Evolutionary conservation across 1,284 basidiomycete species (phyloP), one percentile per base, ranked within the genome.

Genomic region (Ganoderma meredithae): DNA sequence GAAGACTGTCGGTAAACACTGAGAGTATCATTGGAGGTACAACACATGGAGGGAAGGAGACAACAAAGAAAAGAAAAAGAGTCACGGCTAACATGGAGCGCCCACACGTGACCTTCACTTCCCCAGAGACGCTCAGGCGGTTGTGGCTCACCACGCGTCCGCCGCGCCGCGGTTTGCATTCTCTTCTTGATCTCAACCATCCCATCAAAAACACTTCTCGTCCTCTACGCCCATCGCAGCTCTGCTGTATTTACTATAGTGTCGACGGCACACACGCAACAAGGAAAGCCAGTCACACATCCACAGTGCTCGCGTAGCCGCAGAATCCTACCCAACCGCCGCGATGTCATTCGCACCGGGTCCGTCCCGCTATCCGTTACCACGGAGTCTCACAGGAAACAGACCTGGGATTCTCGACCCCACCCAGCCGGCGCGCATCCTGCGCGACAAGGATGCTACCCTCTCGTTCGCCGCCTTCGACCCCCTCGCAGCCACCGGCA

Each of bases 401-500:
- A 76, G 75, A 13, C 88, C 90, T 27, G 92, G 91, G 19, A 69
- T 85, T 6, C 81, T 92, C 36, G 92, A 93, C 77, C 77, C 82
- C 36, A 81, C 85, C 0, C 91, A 93, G 76, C 79, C 81, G 3
- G 75, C 78, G 19, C 88, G 91, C 60, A 77, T 93, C 17, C 81
- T 91, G 27, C 86, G 88, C 62, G 78, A 81, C 52, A 82, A 85
- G 0, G 82, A 82, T 36, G 86, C 90, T 3, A 86, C 71, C 33
- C 80, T 94, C 22, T 83, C 81, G 2, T 94, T 94, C 73, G 90
- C 91, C 10, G 84, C 84, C 9, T 93, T 90, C 69, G 86, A 94
- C 75, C 90, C 92, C 2, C 82, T 82, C 58, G 84, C 88, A 31
- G 92, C 92, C 0, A 81, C 60, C 77, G 70, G 82, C 55, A 79